phyloP scores from a whole-genome alignment of 331 rosid genomes.

The Arachis monticola region DNA sequence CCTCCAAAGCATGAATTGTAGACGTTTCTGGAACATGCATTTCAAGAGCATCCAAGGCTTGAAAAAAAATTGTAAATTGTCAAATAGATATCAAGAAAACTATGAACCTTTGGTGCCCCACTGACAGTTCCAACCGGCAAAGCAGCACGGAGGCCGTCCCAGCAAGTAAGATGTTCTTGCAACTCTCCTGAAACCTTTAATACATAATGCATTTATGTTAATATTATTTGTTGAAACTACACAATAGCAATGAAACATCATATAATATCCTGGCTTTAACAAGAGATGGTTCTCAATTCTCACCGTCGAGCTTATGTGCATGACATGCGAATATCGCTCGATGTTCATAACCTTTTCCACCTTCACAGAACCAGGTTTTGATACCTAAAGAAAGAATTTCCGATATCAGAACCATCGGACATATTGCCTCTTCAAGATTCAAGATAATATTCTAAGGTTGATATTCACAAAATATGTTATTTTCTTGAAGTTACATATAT shows the following conservation, averaged over 20 bases:
- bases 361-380: constrained; percentile 84
- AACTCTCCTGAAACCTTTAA: constrained; percentile 84
- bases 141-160: constrained; percentile 91
- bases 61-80: constrained; percentile 4
- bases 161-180: constrained; percentile 64
- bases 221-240: constrained; percentile 1
- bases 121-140: constrained; percentile 98
- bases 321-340: constrained; percentile 96
- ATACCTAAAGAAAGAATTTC: constrained; percentile 59
- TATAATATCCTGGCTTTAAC: constrained; percentile 5
- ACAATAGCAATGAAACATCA: constrained; percentile 8
- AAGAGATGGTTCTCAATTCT: constrained; percentile 33
- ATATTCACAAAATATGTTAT: not conserved
- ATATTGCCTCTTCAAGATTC: not conserved
- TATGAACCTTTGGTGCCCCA: constrained; percentile 92
- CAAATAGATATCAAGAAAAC: constrained; percentile 20
- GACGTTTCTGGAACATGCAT: too few species aligned
- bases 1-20: not conserved
- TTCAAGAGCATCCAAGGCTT: not conserved
- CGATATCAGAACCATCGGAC: constrained; percentile 32
- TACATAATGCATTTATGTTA: constrained; percentile 4
- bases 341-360: constrained; percentile 89
- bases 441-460: not conserved
- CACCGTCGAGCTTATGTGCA: constrained; percentile 98
- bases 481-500: not conserved